Evolutionary conservation across 2,329 filamentous ascomycete genomes (phyloP).

Genomic region (Talaromyces marneffei): DNA sequence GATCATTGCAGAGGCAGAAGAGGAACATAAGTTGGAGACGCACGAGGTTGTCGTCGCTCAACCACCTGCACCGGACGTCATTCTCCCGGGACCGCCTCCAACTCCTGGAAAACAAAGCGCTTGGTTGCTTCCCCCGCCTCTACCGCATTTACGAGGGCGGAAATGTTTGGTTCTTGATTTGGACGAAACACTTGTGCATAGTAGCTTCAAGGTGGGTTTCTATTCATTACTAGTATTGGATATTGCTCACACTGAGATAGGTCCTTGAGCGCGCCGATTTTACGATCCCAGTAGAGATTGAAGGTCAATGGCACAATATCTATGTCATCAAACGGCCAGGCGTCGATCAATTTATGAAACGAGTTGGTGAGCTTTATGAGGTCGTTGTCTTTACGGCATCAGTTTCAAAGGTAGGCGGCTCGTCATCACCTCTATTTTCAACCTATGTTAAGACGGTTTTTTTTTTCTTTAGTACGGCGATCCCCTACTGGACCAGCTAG

Average conservation of each 20-base stretch:
- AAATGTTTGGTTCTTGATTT: conserved; percentile 95
- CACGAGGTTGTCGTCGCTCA: conserved; percentile 38
- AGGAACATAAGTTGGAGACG: conserved; percentile 38
- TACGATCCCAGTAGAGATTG: conserved; percentile 97
- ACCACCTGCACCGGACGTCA: conserved; percentile 43
- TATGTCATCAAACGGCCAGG: conserved; percentile 99
- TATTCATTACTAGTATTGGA: neutral
- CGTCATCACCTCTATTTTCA: neutral
- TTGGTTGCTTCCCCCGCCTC: conserved; percentile 69
- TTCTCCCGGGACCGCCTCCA: conserved; percentile 51
- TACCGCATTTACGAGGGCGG: conserved; percentile 72
- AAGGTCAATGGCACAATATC: conserved; percentile 98
- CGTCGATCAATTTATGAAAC: conserved; percentile 97
- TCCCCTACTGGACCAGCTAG: conserved; percentile 88
- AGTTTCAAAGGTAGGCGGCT: conserved; percentile 73
- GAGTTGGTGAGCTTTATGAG: conserved; percentile 94
- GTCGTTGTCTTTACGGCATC: conserved; percentile 98
- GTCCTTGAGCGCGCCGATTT: conserved; percentile 97
- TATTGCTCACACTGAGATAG: conserved; percentile 43
- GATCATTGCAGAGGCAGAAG: conserved; percentile 41
- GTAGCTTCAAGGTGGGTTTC: conserved; percentile 83
- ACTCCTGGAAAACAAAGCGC: conserved; percentile 51
- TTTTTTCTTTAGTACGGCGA: conserved; percentile 69
- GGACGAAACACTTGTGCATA: conserved; percentile 95
- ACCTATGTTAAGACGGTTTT: neutral